These are phyloP conservation scores for Komagataella pseudopastoris DNA, from an alignment of 805 yeast genomes.

Conservation along the genomic window DNA sequence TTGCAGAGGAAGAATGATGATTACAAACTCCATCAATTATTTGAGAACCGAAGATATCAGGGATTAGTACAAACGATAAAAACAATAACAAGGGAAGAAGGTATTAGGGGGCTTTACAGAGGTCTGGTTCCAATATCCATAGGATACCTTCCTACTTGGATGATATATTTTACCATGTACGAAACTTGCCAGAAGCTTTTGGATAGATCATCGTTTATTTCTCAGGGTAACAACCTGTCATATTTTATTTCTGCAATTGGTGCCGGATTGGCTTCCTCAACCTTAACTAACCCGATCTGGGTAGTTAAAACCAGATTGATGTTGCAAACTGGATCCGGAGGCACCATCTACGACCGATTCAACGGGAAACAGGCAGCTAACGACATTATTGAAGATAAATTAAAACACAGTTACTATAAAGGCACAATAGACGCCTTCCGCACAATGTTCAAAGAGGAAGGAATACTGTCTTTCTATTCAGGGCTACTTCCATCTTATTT, in stretches of 20 bases:
- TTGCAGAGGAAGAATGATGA: slow-evolving; percentile 10
- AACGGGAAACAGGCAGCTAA: slow-evolving; percentile 4
- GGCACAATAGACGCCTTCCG: slow-evolving; percentile 78
- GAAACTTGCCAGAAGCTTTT: slow-evolving; percentile 57
- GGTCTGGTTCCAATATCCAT: slow-evolving; percentile 87
- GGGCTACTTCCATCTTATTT: slow-evolving; percentile 85
- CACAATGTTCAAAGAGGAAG: slow-evolving; percentile 71
- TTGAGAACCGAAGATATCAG: slow-evolving; percentile 24
- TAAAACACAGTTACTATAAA: slow-evolving; percentile 28
- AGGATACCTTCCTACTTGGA: slow-evolving; percentile 97
- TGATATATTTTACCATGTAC: slow-evolving; percentile 84
- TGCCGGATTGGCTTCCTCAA: slow-evolving; percentile 81
- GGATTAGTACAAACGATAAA: slow-evolving; percentile 54
- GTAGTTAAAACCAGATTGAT: slow-evolving; percentile 90
- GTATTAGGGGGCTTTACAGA: slow-evolving; percentile 70
- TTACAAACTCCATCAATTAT: slow-evolving; percentile 6
- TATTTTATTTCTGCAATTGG: slow-evolving; percentile 58
- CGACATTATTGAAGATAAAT: neutral
- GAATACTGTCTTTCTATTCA: slow-evolving; percentile 67
- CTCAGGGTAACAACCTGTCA: slow-evolving; percentile 11
- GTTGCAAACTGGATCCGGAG: slow-evolving; percentile 54
- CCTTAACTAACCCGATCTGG: slow-evolving; percentile 92
- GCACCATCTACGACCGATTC: slow-evolving; percentile 22
- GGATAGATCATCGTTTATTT: slow-evolving; percentile 17
- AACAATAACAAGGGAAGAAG: slow-evolving; percentile 65